Percentiles rank a stretch among this genome's conserved stretches.
Conservation (phyloP, 73 alveolate genomes). For the Paramecium biaurelia region DNA sequence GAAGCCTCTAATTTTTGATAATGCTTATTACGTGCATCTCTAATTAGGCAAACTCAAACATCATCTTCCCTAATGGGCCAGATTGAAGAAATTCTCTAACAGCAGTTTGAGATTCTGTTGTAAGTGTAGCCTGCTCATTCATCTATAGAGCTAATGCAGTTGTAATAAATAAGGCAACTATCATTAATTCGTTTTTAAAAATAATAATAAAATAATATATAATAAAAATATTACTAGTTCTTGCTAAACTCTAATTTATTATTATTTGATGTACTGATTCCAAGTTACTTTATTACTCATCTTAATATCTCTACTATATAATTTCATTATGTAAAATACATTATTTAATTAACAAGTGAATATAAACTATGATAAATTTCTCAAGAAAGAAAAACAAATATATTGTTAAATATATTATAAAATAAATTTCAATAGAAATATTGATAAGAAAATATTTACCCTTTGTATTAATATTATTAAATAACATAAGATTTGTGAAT, state of each 20-base stretch:
- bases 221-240: neutral
- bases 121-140: neutral
- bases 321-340: neutral
- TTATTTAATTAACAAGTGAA: neutral
- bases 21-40: slow-evolving; percentile 40
- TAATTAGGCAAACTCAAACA: slow-evolving; percentile 34
- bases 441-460: too few species aligned
- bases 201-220: neutral
- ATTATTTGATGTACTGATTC: neutral
- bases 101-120: neutral
- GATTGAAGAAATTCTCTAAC: neutral
- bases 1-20: slow-evolving; percentile 48
- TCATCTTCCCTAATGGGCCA: slow-evolving; percentile 42
- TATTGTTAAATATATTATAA: too few species aligned
- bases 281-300: neutral
- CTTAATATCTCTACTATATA: neutral
- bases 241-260: neutral
- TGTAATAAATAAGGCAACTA: slow-evolving; percentile 13
- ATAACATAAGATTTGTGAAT: too few species aligned
- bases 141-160: slow-evolving; percentile 21
- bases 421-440: too few species aligned
- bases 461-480: too few species aligned
- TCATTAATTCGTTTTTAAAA: slow-evolving; percentile 10
- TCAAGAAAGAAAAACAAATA: too few species aligned
- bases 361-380: neutral